phyloP scores from a whole-genome alignment of 106 monocot species.

The Apostasia ramifera region DNA sequence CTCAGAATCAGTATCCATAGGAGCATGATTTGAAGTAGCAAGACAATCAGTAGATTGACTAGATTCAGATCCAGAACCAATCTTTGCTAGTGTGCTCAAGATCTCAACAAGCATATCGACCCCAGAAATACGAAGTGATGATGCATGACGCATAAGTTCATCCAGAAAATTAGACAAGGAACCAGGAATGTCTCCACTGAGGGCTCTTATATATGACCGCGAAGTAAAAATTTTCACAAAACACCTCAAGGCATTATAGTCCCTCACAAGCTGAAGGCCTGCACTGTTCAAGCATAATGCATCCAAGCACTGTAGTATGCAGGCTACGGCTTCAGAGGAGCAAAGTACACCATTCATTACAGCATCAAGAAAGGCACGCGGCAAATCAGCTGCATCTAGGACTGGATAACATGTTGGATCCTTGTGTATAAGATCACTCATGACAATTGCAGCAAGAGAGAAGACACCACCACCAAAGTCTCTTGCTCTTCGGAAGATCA shows the following conservation, averaged over 20 bases:
- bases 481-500: slow-evolving; percentile 58
- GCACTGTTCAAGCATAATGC: slow-evolving; percentile 62
- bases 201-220: slow-evolving; percentile 43
- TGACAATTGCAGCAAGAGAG: slow-evolving; percentile 73
- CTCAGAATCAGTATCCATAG: slow-evolving; percentile 52
- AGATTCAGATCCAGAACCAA: slow-evolving; percentile 34
- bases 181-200: slow-evolving; percentile 38
- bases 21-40: slow-evolving; percentile 13
- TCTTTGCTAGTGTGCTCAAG: slow-evolving; percentile 35
- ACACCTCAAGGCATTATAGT: slow-evolving; percentile 53
- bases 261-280: slow-evolving; percentile 61
- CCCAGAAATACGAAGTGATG: slow-evolving; percentile 52
- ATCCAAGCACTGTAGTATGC: slow-evolving; percentile 71
- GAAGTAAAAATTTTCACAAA: slow-evolving; percentile 80
- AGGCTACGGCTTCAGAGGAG: slow-evolving; percentile 55
- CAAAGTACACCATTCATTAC: slow-evolving; percentile 43
- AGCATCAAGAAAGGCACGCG: slow-evolving; percentile 59
- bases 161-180: slow-evolving; percentile 63
- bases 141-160: slow-evolving; percentile 64
- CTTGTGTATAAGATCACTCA: slow-evolving; percentile 83
- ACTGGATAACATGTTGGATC: slow-evolving; percentile 76
- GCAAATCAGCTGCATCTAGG: slow-evolving; percentile 60
- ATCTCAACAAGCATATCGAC: slow-evolving; percentile 75
- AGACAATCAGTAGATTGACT: slow-evolving; percentile 16
- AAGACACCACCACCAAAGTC: slow-evolving; percentile 80